Evolutionary conservation across 768 basidiomycete species (phyloP), one percentile per base, ranked within the genome.

Genomic region (Brasilioporus rufonigricans): DNA sequence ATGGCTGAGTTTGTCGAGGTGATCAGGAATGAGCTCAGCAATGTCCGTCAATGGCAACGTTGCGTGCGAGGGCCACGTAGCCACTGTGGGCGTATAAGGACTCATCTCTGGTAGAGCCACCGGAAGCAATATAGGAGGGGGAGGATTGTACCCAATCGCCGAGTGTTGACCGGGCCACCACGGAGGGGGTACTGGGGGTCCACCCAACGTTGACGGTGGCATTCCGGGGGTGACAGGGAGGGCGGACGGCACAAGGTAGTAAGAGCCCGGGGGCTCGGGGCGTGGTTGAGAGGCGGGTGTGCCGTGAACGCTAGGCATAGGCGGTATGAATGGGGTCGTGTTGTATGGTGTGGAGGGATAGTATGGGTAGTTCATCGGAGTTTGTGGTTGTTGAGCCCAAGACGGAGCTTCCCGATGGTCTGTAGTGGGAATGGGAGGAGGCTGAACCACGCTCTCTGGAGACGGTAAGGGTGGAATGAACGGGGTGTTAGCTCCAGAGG

Each of bases 291-390:
- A 48, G 13, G 58, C 59, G 19, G 66, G 69, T 16, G 66, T 69
- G 11, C 54, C 46, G 18, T 71, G 65, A 18, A 61, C 14, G 36
- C 62, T 70, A 8, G 67, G 69, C 56, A 67, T 64, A 12, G 61
- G 59, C 2, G 76, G 76, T 24, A 78, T 73, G 48, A 73, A 77
- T 1, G 74, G 74, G 8, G 72, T 70, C 3, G 62, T 48, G 35
- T 70, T 73, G 33, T 73, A 74, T 5, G 76, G 76, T 14, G 76
- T 70, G 18, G 58, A 53, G 1, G 74, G 72, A 51, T 77, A 77
- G 33, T 64, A 66, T 11, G 77, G 75, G 51, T 76, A 78, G 43
- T 64, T 64, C 52, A 66, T 70, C 0, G 74, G 66, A 2, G 62
- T 59, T 52, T 72, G 72, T 19, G 71, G 67, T 8, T 66, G 60